phyloP scores from a whole-genome alignment of 176 grass and related monocot species.

The Sorghum bicolor region Sorghum_bicolor_NCBIv3 NC_012870.2:70086501-70087000 shows the following conservation, averaged over 20 bases:
- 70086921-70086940: not conserved
- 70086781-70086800: not conserved
- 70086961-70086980: not conserved
- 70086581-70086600: conserved; percentile 28
- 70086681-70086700: conserved; percentile 44
- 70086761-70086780: conserved; percentile 1
- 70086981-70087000: not conserved
- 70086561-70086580: conserved; percentile 30
- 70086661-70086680: conserved; percentile 48
- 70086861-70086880: conserved; percentile 16
- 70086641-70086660: conserved; percentile 41
- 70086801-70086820: conserved; percentile 39
- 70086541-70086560: conserved; percentile 50
- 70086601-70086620: conserved; percentile 38
- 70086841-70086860: conserved; percentile 62
- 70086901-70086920: not conserved
- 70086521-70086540: conserved; percentile 42
- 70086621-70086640: not conserved
- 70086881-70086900: conserved; percentile 27
- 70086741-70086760: conserved; percentile 43
- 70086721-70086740: conserved; percentile 31
- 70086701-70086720: conserved; percentile 53
- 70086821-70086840: conserved; percentile 56
- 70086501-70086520: conserved; percentile 37
- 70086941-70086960: conserved; percentile 2